phyloP scores from a whole-genome alignment of 441 rosid species.

The Capsella rubella region DNA sequence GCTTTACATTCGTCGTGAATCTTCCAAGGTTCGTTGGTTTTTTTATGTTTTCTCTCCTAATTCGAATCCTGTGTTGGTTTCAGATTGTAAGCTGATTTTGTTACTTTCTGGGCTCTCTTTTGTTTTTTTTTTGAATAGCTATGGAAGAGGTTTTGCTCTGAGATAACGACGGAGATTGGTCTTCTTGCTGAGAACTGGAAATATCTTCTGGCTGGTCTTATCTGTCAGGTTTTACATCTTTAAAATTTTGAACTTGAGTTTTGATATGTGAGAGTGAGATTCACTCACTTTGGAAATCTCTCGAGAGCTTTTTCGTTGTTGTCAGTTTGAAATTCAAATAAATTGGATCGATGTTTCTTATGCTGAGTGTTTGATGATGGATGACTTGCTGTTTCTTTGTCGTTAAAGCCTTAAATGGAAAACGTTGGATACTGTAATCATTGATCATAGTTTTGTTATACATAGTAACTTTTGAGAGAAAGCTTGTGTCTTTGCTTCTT shows the following conservation, averaged over 20 bases:
- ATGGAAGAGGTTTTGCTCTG: constrained; percentile 95
- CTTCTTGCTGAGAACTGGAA: constrained; percentile 93
- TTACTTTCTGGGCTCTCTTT: not conserved
- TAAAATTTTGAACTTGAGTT: constrained; percentile 6
- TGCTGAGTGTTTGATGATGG: constrained; percentile 27
- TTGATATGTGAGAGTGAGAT: constrained; percentile 11
- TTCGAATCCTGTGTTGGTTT: constrained; percentile 13
- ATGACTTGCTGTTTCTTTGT: not conserved
- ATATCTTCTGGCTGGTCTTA: constrained; percentile 83
- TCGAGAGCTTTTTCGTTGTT: constrained; percentile 7
- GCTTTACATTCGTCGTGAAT: constrained; percentile 95
- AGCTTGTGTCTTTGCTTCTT: constrained; percentile 26
- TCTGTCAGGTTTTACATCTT: constrained; percentile 75
- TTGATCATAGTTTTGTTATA: constrained; percentile 44
- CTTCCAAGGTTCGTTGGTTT: constrained; percentile 78
- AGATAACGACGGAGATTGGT: constrained; percentile 76
- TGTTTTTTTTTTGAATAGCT: constrained; percentile 49
- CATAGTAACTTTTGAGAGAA: constrained; percentile 42
- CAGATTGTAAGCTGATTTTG: constrained; percentile 36
- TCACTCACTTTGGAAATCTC: constrained; percentile 12
- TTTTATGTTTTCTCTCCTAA: not conserved
- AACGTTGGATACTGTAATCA: constrained; percentile 49
- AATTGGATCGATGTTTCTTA: constrained; percentile 30
- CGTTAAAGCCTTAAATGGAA: constrained; percentile 17
- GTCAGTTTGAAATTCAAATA: constrained; percentile 16